phyloP scores from a whole-genome alignment of 2,329 filamentous ascomycete genomes.

The Clarireedia monteithiana region DNA sequence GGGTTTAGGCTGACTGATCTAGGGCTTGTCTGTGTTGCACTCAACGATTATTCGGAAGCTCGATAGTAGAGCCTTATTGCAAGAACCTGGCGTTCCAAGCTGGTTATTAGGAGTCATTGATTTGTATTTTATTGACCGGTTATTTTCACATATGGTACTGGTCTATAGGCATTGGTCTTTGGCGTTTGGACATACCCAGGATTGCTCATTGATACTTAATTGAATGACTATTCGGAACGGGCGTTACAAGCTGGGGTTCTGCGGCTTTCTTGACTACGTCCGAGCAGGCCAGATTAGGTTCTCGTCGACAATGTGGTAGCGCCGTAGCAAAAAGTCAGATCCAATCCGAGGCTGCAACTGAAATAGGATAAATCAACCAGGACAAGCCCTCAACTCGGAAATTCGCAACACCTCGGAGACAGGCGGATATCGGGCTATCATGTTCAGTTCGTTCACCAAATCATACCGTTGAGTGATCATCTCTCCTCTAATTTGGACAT shows the following conservation, averaged over 20 bases:
- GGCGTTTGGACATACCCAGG: background rate
- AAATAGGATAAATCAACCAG: too few species aligned
- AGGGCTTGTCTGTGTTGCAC: slow-evolving; percentile 53
- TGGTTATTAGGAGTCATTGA: slow-evolving; percentile 2
- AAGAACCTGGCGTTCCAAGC: background rate
- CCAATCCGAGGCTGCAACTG: background rate
- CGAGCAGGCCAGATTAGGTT: background rate
- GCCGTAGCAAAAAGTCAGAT: too few species aligned
- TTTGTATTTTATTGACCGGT: background rate
- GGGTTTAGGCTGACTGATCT: background rate
- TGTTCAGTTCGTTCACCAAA: background rate
- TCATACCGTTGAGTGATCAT: background rate
- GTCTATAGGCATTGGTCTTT: background rate
- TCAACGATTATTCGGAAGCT: slow-evolving; percentile 52
- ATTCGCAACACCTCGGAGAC: too few species aligned
- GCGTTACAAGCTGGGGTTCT: background rate
- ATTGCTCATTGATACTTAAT: background rate
- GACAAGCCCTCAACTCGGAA: too few species aligned
- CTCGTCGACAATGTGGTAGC: too few species aligned
- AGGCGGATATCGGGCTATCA: too few species aligned
- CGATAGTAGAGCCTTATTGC: slow-evolving; percentile 12
- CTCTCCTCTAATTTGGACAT: background rate
- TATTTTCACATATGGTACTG: background rate
- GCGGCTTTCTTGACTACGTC: background rate
- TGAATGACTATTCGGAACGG: background rate